These are phyloP conservation scores for Verticillium tricorpus DNA, from an alignment of 2,329 filamentous ascomycete genomes.

Conservation along the genomic window DNA sequence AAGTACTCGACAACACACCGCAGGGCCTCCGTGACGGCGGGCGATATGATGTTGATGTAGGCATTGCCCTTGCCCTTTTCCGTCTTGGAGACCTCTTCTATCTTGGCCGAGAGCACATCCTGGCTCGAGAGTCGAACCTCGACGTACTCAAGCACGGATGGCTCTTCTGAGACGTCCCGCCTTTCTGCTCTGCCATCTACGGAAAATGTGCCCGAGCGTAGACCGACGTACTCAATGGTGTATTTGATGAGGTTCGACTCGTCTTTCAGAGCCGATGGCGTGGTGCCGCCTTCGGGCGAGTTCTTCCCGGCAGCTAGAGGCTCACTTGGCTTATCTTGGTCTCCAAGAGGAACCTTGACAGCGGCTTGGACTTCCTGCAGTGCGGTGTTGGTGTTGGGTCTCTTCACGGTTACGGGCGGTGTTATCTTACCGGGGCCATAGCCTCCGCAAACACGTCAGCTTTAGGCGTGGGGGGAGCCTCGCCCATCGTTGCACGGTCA, in stretches of 20 bases:
- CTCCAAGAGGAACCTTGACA: too few species aligned
- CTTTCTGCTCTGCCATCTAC: background rate
- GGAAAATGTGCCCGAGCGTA: background rate
- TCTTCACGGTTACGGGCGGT: too few species aligned
- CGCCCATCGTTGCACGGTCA: too few species aligned
- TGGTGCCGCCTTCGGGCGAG: too few species aligned
- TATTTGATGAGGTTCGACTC: conserved; percentile 1
- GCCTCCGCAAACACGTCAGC: too few species aligned
- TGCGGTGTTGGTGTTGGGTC: too few species aligned
- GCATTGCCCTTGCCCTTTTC: conserved; percentile 6
- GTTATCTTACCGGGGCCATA: too few species aligned
- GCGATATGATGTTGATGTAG: conserved; percentile 9
- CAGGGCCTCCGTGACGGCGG: conserved; percentile 11
- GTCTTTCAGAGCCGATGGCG: background rate
- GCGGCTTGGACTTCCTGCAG: too few species aligned
- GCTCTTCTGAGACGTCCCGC: conserved; percentile 1
- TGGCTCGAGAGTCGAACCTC: conserved; percentile 7
- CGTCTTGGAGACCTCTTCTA: background rate
- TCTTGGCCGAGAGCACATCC: background rate
- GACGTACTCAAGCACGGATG: conserved; percentile 9
- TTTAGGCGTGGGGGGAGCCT: too few species aligned
- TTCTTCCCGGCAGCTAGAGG: too few species aligned
- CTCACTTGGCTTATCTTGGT: too few species aligned
- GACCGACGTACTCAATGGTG: conserved; percentile 7
- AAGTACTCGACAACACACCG: conserved; percentile 15